Percentiles rank a stretch among this genome's conserved stretches.
These are phyloP conservation scores for Myrmaecium sp. DNA, from an alignment of 2,329 filamentous ascomycete species.

Conservation along the genomic window DNA sequence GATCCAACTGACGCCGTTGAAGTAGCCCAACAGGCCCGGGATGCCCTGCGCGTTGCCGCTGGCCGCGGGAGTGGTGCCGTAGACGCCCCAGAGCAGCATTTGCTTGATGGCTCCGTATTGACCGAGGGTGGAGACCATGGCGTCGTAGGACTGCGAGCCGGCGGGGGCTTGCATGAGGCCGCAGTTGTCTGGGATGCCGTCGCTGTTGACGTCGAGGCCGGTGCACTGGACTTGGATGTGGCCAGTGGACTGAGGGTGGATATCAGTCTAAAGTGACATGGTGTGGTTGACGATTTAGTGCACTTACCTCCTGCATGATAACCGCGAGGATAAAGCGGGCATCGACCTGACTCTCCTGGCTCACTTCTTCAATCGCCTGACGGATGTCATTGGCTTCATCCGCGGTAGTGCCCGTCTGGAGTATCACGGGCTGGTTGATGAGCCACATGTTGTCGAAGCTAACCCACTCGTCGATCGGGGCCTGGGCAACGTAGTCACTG, in stretches of 20 bases:
- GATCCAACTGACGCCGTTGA: too few species aligned
- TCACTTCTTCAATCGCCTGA: slow-evolving; percentile 6
- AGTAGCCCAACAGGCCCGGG: slow-evolving; percentile 7
- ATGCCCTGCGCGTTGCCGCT: background rate
- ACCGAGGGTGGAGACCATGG: slow-evolving; percentile 1
- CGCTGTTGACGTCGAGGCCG: background rate
- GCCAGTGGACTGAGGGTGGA: slow-evolving; percentile 7
- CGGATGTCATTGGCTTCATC: slow-evolving; percentile 5
- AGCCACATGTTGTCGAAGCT: slow-evolving; percentile 7
- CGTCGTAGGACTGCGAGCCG: slow-evolving; percentile 3
- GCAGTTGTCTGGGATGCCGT: slow-evolving; percentile 5
- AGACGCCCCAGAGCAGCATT: slow-evolving; percentile 7
- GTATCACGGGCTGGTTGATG: slow-evolving; percentile 6
- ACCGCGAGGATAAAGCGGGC: slow-evolving; percentile 7
- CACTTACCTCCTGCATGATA: slow-evolving; percentile 9
- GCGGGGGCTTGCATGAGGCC: slow-evolving; percentile 8
- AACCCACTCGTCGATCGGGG: slow-evolving; percentile 7
- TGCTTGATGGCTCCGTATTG: slow-evolving; percentile 6
- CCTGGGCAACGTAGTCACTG: slow-evolving; percentile 4
- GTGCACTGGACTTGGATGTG: slow-evolving; percentile 7
- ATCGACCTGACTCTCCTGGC: slow-evolving; percentile 6
- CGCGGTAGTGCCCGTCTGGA: slow-evolving; percentile 2
- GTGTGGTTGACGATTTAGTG: too few species aligned
- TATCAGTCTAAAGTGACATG: too few species aligned
- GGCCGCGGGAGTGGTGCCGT: slow-evolving; percentile 3